A percentile compares a stretch with the other conserved stretches of the same genome.
Conservation (phyloP, 169 alveolate genomes). For the Cryptosporidium ubiquitum region DNA sequence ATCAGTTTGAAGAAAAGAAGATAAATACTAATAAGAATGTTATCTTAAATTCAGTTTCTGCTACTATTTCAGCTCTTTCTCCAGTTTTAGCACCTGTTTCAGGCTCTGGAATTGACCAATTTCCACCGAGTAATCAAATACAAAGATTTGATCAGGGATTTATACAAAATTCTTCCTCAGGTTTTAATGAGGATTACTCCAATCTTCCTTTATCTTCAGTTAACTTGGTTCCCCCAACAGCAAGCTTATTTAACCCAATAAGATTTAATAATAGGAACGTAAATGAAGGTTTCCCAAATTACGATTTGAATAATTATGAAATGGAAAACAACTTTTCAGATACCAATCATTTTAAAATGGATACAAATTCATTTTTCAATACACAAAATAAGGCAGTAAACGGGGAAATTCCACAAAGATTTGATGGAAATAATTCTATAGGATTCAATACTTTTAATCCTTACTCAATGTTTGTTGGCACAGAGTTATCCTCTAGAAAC, state of each 20-base stretch:
- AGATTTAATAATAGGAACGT: neutral
- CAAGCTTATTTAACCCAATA: slow-evolving; percentile 1
- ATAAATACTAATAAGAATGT: neutral
- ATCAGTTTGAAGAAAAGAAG: neutral
- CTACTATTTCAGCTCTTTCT: neutral
- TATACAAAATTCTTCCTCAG: neutral
- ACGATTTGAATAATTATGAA: neutral
- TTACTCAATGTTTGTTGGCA: slow-evolving; percentile 14
- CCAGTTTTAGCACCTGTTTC: neutral
- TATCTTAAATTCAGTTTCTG: neutral
- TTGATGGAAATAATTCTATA: neutral
- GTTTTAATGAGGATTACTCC: neutral
- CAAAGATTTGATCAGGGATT: neutral
- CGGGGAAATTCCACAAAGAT: neutral
- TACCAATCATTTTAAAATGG: neutral
- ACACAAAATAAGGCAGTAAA: neutral
- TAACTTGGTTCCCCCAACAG: slow-evolving; percentile 50
- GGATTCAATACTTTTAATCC: slow-evolving; percentile 32
- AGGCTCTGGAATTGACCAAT: neutral
- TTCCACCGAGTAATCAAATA: neutral
- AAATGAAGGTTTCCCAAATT: neutral
- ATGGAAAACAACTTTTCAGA: neutral
- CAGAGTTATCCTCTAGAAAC: neutral
- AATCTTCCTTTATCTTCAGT: slow-evolving; percentile 28
- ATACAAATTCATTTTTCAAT: neutral